A percentile compares a stretch with the other conserved stretches of the same genome.
phyloP scores from a whole-genome alignment of 2,329 filamentous ascomycete genomes.

The Myotisia sp. region DNA sequence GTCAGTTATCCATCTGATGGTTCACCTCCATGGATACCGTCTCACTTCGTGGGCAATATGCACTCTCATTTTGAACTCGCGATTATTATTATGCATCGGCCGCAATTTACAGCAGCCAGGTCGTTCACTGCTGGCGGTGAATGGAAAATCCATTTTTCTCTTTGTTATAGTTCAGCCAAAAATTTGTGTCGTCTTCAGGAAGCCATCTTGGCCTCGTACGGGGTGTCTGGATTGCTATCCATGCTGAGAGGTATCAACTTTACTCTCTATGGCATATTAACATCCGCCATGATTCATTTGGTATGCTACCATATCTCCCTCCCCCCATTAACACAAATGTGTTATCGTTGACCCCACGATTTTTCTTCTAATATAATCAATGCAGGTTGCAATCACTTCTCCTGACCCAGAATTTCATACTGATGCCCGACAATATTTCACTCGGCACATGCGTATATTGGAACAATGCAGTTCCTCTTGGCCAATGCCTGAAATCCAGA shows the following conservation, averaged over 20 bases:
- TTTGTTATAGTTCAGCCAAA: constrained; percentile 75
- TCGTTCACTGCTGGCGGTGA: constrained; percentile 54
- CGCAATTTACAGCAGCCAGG: constrained; percentile 67
- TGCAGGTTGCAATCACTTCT: constrained; percentile 76
- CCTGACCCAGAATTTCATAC: constrained; percentile 77
- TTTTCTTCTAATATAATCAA: background rate
- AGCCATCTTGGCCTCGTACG: constrained; percentile 60
- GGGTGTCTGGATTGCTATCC: constrained; percentile 65
- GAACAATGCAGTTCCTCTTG: constrained; percentile 71
- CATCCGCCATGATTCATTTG: constrained; percentile 83
- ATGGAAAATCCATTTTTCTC: constrained; percentile 79
- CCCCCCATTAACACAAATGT: too few species aligned
- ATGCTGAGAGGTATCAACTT: constrained; percentile 95
- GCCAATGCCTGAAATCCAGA: constrained; percentile 81
- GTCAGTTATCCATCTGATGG: constrained; percentile 65
- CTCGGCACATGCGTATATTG: constrained; percentile 82
- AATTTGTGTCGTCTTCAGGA: constrained; percentile 76
- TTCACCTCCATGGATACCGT: constrained; percentile 68
- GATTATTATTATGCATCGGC: constrained; percentile 74
- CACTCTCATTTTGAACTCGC: constrained; percentile 79
- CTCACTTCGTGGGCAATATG: constrained; percentile 77
- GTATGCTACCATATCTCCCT: too few species aligned
- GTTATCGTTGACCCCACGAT: constrained; percentile 30
- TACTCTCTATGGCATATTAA: constrained; percentile 80
- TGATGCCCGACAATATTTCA: constrained; percentile 79